These are phyloP conservation scores for Paecilomyces sp. DNA, from an alignment of 2,329 filamentous ascomycete species.

Conservation along the genomic window DNA sequence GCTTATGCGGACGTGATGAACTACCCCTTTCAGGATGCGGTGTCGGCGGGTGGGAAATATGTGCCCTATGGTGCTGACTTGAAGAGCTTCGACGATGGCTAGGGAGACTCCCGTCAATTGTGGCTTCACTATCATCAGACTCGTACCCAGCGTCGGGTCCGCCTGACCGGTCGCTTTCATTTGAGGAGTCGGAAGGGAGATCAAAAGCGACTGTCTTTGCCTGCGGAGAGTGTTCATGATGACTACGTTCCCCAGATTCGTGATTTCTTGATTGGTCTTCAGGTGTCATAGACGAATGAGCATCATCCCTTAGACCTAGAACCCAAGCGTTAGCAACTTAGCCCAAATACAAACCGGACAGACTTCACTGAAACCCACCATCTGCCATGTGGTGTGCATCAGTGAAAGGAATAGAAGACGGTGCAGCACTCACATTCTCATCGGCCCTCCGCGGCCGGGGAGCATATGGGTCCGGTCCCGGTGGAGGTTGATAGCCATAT, in stretches of 20 bases:
- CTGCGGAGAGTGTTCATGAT: constrained; percentile 11
- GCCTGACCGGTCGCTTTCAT: constrained; percentile 1
- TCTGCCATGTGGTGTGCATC: constrained; percentile 29
- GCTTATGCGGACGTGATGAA: constrained; percentile 5
- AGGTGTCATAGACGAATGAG: not conserved
- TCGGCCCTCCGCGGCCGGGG: constrained; percentile 33
- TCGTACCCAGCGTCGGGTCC: constrained; percentile 31
- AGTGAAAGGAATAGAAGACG: constrained; percentile 15
- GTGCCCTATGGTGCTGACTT: not conserved
- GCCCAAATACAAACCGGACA: constrained; percentile 1
- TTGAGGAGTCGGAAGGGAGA: constrained; percentile 10
- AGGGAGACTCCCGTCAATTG: constrained; percentile 17
- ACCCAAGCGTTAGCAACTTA: not conserved
- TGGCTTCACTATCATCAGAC: constrained; percentile 36
- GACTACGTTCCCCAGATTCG: constrained; percentile 9
- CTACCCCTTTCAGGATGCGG: not conserved
- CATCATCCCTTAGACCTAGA: constrained; percentile 13
- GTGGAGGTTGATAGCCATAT: constrained; percentile 30
- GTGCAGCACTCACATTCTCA: constrained; percentile 45
- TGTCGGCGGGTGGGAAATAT: not conserved
- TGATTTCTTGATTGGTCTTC: not conserved
- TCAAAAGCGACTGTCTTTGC: constrained; percentile 29
- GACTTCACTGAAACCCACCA: constrained; percentile 33
- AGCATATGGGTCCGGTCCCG: constrained; percentile 32
- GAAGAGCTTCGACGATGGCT: constrained; percentile 10